phyloP scores from a whole-genome alignment of 305 asterid species.

The Fraxinus sp. region DNA sequence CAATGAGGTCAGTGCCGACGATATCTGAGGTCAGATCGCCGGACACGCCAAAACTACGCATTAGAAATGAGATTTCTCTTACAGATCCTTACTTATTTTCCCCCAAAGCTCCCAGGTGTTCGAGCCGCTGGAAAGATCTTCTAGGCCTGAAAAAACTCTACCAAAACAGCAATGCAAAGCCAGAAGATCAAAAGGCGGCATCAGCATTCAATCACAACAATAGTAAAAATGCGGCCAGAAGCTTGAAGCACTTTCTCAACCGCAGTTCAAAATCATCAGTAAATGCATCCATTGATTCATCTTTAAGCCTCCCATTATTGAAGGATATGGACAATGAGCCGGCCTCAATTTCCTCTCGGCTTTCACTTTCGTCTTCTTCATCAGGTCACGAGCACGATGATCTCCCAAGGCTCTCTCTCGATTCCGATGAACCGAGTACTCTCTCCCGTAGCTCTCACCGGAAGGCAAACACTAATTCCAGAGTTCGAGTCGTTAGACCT shows the following conservation, averaged over 20 bases:
- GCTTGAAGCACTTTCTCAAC: constrained; percentile 63
- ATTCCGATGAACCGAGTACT: constrained; percentile 54
- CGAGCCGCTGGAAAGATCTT: constrained; percentile 89
- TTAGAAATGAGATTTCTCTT: constrained; percentile 51
- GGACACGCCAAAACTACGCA: constrained; percentile 41
- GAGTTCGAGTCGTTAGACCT: constrained; percentile 48
- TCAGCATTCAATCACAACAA: constrained; percentile 26
- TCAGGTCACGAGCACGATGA: constrained; percentile 89
- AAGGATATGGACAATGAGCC: constrained; percentile 57
- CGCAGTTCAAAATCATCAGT: constrained; percentile 58
- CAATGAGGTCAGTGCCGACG: constrained; percentile 29
- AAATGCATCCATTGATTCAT: constrained; percentile 50
- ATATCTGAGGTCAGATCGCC: constrained; percentile 38
- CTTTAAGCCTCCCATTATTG: constrained; percentile 57
- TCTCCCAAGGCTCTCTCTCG: constrained; percentile 81
- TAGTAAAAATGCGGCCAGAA: constrained; percentile 41
- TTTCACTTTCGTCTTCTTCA: constrained; percentile 81
- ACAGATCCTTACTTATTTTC: constrained; percentile 73
- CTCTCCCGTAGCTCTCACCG: constrained; percentile 36
- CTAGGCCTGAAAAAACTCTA: constrained; percentile 69
- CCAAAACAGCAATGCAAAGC: constrained; percentile 47
- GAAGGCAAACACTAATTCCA: constrained; percentile 30
- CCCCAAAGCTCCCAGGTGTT: constrained; percentile 88
- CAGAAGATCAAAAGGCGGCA: constrained; percentile 47
- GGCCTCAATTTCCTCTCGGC: constrained; percentile 46